These are phyloP conservation scores for Eutypa lata DNA, from an alignment of 2,329 filamentous ascomycete genomes.

Conservation along the genomic window DNA sequence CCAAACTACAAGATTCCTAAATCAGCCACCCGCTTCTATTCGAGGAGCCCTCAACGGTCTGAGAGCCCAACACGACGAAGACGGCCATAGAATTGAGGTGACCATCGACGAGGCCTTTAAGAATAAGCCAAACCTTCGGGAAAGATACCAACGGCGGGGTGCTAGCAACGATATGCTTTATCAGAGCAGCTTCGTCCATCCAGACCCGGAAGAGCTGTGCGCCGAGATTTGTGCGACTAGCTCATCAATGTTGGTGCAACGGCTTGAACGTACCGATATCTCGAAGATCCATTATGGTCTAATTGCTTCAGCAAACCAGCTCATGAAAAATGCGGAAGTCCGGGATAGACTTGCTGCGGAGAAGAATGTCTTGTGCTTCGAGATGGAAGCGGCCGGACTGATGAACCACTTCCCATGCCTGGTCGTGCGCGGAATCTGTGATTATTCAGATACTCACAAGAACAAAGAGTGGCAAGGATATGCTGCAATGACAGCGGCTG, in stretches of 20 bases:
- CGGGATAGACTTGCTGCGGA: constrained; percentile 23
- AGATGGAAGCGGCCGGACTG: constrained; percentile 30
- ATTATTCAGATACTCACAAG: constrained; percentile 29
- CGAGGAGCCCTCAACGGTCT: constrained; percentile 5
- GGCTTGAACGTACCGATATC: constrained; percentile 14
- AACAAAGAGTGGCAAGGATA: constrained; percentile 21
- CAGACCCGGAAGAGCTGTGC: not conserved
- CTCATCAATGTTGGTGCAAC: constrained; percentile 1
- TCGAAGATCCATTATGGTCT: constrained; percentile 31
- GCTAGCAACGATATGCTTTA: constrained; percentile 26
- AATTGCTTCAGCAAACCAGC: constrained; percentile 30
- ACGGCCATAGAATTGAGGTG: constrained; percentile 24
- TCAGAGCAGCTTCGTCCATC: constrained; percentile 2
- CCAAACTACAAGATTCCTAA: constrained; percentile 5
- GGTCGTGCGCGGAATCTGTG: constrained; percentile 30
- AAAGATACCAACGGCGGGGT: constrained; percentile 23
- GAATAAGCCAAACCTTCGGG: constrained; percentile 20
- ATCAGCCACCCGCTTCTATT: constrained; percentile 2
- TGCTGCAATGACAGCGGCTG: constrained; percentile 22
- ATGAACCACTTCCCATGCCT: constrained; percentile 27
- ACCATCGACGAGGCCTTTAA: constrained; percentile 21
- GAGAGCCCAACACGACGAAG: constrained; percentile 6
- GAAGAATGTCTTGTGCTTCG: constrained; percentile 27
- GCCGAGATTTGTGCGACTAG: constrained; percentile 1
- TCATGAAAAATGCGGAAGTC: constrained; percentile 25